phyloP scores from a whole-genome alignment of 768 basidiomycete genomes.

The Clitopilus passeckerianus region DNA sequence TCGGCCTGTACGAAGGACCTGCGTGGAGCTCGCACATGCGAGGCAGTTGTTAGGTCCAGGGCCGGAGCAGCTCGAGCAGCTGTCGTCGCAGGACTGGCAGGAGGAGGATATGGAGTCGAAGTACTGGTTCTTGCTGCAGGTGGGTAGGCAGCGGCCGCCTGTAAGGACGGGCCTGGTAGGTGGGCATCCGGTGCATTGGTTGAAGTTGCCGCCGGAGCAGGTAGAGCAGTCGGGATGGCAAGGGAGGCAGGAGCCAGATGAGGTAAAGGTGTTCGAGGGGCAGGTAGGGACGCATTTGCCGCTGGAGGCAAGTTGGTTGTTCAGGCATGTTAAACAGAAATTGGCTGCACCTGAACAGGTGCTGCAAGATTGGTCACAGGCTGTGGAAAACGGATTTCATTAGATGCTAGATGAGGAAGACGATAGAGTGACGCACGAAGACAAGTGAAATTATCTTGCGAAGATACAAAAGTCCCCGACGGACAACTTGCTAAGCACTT shows the following conservation, averaged over 20 bases:
- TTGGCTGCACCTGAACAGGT: slow-evolving; percentile 64
- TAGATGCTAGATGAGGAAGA: not conserved
- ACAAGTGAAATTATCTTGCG: slow-evolving; percentile 71
- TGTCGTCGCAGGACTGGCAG: slow-evolving; percentile 65
- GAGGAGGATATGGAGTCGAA: slow-evolving; percentile 58
- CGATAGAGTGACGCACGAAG: slow-evolving; percentile 43
- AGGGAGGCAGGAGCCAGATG: slow-evolving; percentile 57
- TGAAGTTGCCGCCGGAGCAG: slow-evolving; percentile 69
- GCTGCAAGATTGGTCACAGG: slow-evolving; percentile 51
- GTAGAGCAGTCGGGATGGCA: slow-evolving; percentile 83
- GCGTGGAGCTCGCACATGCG: slow-evolving; percentile 44
- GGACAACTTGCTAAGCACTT: slow-evolving; percentile 71
- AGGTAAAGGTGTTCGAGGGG: slow-evolving; percentile 63
- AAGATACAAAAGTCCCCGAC: slow-evolving; percentile 63
- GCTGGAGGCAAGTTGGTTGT: slow-evolving; percentile 58
- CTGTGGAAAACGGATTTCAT: slow-evolving; percentile 15
- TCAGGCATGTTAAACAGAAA: slow-evolving; percentile 71
- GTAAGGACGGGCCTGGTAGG: slow-evolving; percentile 63
- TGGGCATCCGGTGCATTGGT: slow-evolving; percentile 72
- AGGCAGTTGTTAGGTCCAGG: slow-evolving; percentile 50
- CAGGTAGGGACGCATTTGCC: slow-evolving; percentile 74
- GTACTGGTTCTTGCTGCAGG: slow-evolving; percentile 65
- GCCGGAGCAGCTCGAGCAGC: slow-evolving; percentile 60
- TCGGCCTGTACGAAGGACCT: slow-evolving; percentile 38
- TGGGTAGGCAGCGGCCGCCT: slow-evolving; percentile 72